Evolutionary conservation across 345 rosid genomes (phyloP).

Genomic region (Populus nigra): DNA sequence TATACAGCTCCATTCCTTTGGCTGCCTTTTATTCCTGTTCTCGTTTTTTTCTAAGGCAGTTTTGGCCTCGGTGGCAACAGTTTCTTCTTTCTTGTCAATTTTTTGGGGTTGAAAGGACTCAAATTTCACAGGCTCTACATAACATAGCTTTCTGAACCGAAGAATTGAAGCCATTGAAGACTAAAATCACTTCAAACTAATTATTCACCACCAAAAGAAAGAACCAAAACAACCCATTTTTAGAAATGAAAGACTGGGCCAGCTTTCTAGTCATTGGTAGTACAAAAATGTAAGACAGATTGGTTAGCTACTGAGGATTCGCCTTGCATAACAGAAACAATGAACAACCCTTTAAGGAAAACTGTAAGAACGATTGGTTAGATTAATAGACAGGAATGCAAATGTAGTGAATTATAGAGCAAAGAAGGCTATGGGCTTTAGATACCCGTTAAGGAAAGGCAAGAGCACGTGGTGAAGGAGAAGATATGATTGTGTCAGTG

Average conservation of each 20-base stretch:
- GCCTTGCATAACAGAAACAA: conserved; percentile 3
- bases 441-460: conserved; percentile 4
- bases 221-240: neutral
- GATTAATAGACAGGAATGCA: neutral
- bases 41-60: conserved; percentile 4
- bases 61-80: neutral
- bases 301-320: neutral
- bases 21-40: conserved; percentile 24
- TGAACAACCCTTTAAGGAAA: neutral
- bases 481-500: conserved; percentile 2
- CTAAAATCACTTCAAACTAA: neutral
- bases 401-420: conserved; percentile 2
- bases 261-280: neutral
- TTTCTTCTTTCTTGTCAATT: conserved; percentile 12
- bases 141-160: conserved; percentile 51
- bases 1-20: conserved; percentile 45
- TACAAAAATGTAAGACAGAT: neutral
- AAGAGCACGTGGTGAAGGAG: conserved; percentile 9
- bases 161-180: conserved; percentile 44
- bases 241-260: neutral
- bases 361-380: neutral
- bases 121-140: conserved; percentile 36
- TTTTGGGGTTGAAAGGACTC: neutral
- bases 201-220: conserved; percentile 5
- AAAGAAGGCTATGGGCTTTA: conserved; percentile 4